A percentile compares a stretch with the other conserved stretches of the same genome.
Evolutionary conservation across 1,139 yeast species (phyloP).

Genomic region (Debaryomycetaceae sp.): DNA sequence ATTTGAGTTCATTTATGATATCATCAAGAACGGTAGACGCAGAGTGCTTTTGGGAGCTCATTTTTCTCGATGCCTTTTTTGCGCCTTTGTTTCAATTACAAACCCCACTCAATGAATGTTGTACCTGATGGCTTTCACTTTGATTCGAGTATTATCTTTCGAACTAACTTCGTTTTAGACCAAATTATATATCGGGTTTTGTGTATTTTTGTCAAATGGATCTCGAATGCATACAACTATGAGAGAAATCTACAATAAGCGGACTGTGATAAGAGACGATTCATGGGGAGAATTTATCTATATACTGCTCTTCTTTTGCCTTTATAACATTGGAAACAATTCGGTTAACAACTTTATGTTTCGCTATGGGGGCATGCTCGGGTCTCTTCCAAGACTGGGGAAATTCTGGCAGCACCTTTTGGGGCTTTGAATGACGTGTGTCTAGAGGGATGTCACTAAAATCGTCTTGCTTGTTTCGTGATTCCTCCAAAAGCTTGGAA

Average conservation of each 20-base stretch:
- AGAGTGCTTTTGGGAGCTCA: slow-evolving; percentile 21
- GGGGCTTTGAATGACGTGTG: slow-evolving; percentile 58
- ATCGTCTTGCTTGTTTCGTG: slow-evolving; percentile 62
- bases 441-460: slow-evolving; percentile 82
- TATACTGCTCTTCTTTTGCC: slow-evolving; percentile 31
- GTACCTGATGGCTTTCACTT: background rate
- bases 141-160: background rate
- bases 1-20: slow-evolving; percentile 49
- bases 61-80: slow-evolving; percentile 1
- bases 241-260: background rate
- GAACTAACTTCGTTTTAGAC: background rate
- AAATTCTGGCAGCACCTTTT: slow-evolving; percentile 47
- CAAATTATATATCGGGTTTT: background rate
- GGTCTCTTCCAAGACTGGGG: slow-evolving; percentile 89
- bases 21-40: slow-evolving; percentile 48
- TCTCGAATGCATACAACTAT: background rate
- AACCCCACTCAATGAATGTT: no score
- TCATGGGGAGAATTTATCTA: slow-evolving; percentile 24
- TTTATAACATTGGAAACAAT: slow-evolving; percentile 34
- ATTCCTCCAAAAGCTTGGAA: slow-evolving; percentile 55
- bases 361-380: slow-evolving; percentile 51
- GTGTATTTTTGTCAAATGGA: background rate
- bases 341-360: slow-evolving; percentile 28
- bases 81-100: no score
- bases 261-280: background rate